phyloP scores from a whole-genome alignment of 352 stramenopile genomes.

The Pythium aquatile region DNA sequence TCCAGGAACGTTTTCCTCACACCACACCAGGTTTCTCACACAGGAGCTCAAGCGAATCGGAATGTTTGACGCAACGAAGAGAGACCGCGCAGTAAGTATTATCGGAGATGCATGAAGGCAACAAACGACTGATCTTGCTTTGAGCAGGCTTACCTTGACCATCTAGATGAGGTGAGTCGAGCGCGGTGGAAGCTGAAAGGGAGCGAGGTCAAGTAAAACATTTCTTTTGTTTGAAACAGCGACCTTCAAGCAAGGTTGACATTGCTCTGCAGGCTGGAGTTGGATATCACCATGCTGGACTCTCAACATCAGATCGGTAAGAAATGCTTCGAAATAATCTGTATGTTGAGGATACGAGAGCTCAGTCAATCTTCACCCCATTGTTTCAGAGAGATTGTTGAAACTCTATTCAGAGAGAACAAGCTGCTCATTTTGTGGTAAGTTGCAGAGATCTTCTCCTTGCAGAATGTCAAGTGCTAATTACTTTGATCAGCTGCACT shows the following conservation, averaged over 20 bases:
- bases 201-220: not conserved
- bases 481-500: conserved; percentile 28
- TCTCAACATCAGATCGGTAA: conserved; percentile 31
- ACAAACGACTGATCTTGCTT: not conserved
- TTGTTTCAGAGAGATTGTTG: conserved; percentile 26
- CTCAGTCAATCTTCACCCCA: not conserved
- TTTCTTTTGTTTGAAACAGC: not conserved
- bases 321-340: too few relatives aligned
- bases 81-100: conserved; percentile 14
- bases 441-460: not conserved
- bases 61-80: conserved; percentile 15
- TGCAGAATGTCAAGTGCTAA: not conserved
- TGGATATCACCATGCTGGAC: conserved; percentile 41
- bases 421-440: conserved; percentile 39
- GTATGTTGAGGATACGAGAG: too few relatives aligned
- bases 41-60: conserved; percentile 11
- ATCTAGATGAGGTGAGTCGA: not conserved
- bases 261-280: conserved; percentile 22
- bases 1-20: not conserved
- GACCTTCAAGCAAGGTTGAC: conserved; percentile 10
- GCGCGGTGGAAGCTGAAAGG: not conserved
- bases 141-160: not conserved
- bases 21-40: conserved; percentile 9
- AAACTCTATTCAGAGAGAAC: conserved; percentile 30
- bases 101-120: not conserved